Conservation (phyloP, 306 rosid species). For the Albizia julibrissin region DNA sequence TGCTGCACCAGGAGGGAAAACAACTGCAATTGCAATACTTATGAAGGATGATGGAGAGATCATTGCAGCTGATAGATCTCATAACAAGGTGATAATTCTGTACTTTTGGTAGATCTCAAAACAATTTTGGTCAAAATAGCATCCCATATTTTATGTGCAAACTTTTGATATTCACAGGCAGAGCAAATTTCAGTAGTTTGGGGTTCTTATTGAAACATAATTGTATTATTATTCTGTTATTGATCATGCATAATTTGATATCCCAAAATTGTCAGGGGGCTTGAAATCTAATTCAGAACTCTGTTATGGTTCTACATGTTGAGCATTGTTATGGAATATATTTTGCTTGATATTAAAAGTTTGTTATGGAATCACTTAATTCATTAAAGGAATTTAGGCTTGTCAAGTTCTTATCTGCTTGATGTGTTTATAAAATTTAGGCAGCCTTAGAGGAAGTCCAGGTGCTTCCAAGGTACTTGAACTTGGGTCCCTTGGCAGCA, state of each 20-base stretch:
- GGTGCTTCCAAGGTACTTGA: not conserved
- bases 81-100: constrained; percentile 74
- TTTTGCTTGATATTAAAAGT: not conserved
- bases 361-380: not conserved
- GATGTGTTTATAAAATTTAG: not conserved
- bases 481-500: not conserved
- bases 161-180: not conserved
- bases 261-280: not conserved
- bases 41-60: constrained; percentile 95
- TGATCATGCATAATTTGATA: not conserved
- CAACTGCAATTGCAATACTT: constrained; percentile 91
- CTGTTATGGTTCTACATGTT: not conserved
- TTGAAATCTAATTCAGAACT: not conserved
- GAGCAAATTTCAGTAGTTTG: not conserved
- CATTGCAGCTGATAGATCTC: constrained; percentile 91
- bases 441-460: not conserved
- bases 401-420: not conserved
- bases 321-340: not conserved
- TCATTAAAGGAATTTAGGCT: not conserved
- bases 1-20: constrained; percentile 99
- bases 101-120: constrained; percentile 2
- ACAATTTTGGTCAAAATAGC: not conserved
- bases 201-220: not conserved
- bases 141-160: not conserved
- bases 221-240: not conserved